A percentile compares a stretch with the other conserved stretches of the same genome.
Evolutionary conservation across 768 basidiomycete genomes (phyloP).

Genomic region (Pleurotus platypus): DNA sequence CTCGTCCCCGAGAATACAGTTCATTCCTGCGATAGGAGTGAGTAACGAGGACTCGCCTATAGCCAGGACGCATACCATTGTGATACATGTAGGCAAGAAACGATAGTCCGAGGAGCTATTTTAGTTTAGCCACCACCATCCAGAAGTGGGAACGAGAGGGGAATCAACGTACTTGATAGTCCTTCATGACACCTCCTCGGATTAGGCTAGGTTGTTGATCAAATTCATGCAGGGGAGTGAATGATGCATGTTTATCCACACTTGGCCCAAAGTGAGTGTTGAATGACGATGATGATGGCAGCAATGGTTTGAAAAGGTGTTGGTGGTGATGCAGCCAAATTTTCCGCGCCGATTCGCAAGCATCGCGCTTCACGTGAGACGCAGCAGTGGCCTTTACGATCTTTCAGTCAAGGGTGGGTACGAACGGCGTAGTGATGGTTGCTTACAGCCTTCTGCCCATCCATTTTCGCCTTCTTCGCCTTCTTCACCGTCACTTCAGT

Average conservation of each 20-base stretch:
- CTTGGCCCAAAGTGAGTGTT: conserved; percentile 32
- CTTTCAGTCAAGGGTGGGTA: not conserved
- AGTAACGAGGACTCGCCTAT: not conserved
- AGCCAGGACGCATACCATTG: conserved; percentile 41
- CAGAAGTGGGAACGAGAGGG: not conserved
- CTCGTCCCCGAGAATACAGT: conserved; percentile 72
- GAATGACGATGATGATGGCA: conserved; percentile 34
- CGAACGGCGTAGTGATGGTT: not conserved
- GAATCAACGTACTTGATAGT: conserved; percentile 52
- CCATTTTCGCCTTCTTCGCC: conserved; percentile 8
- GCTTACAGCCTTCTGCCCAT: conserved; percentile 11
- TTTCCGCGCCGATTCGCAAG: conserved; percentile 37
- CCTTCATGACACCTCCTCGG: conserved; percentile 60
- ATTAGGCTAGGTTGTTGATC: conserved; percentile 48
- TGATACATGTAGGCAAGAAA: conserved; percentile 65
- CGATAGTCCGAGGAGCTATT: conserved; percentile 56
- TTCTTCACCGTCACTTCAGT: conserved; percentile 3
- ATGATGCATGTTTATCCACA: conserved; percentile 17
- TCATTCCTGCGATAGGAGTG: conserved; percentile 43
- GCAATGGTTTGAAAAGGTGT: conserved; percentile 41
- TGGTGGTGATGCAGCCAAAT: conserved; percentile 44
- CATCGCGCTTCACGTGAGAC: conserved; percentile 30
- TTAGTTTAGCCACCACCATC: not conserved
- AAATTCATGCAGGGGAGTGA: conserved; percentile 33
- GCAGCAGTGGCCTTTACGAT: conserved; percentile 34